phyloP scores from a whole-genome alignment of 2,329 filamentous ascomycete species.

The Juglanconis oblonga region DNA sequence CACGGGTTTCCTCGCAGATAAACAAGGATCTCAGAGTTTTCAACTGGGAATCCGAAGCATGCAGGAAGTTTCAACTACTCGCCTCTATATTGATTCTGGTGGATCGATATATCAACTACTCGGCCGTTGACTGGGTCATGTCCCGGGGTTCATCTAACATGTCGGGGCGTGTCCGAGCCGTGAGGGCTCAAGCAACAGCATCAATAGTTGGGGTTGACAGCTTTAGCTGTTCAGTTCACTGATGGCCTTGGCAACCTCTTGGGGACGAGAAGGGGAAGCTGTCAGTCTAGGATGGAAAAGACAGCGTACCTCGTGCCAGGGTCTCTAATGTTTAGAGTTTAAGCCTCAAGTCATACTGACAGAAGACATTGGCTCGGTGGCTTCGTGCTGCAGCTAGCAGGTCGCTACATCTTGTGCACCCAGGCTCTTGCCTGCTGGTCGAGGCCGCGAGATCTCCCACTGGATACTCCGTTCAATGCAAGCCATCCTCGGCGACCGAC shows the following conservation, averaged over 20 bases:
- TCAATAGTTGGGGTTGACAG: background rate
- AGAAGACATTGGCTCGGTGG: background rate
- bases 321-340: no score
- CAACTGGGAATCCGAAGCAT: background rate
- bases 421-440: background rate
- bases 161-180: background rate
- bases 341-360: background rate
- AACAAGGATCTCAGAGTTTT: background rate
- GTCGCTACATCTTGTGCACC: background rate
- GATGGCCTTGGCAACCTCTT: background rate
- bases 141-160: background rate
- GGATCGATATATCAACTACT: background rate
- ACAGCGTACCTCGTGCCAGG: background rate
- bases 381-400: background rate
- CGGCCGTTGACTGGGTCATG: background rate
- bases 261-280: background rate
- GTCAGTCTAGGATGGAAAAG: background rate
- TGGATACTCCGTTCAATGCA: background rate
- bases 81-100: background rate
- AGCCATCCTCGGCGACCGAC: slow-evolving; percentile 1
- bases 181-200: background rate
- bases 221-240: background rate
- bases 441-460: background rate
- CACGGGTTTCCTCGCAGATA: background rate
- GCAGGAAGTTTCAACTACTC: background rate